Conservation (phyloP, 148 eudicot genomes). For the Amaranthus cruentus region DNA sequence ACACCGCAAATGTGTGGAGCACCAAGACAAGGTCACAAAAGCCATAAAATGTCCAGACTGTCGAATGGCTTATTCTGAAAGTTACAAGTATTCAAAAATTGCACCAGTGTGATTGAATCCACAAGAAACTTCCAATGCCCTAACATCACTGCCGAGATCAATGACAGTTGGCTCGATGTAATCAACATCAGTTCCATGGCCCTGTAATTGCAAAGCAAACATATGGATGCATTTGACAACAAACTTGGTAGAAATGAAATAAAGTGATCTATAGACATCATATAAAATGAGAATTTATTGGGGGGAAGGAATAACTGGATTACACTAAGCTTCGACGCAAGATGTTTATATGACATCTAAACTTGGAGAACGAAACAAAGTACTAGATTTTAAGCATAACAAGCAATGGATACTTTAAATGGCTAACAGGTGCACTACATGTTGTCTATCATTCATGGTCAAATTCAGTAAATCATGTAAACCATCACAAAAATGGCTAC, state of each 20-base stretch:
- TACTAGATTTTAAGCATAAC: not conserved
- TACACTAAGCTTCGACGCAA: not conserved
- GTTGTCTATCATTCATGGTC: not conserved
- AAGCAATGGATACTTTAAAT: not conserved
- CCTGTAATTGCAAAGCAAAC: constrained; percentile 35
- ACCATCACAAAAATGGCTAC: not conserved
- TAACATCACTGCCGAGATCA: constrained; percentile 53
- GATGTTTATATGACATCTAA: not conserved
- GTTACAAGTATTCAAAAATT: constrained; percentile 37
- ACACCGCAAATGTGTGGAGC: not conserved
- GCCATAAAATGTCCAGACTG: constrained; percentile 5
- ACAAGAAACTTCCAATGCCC: constrained; percentile 75
- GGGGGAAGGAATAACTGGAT: not conserved
- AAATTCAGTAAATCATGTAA: not conserved
- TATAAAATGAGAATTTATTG: not conserved
- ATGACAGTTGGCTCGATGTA: constrained; percentile 52
- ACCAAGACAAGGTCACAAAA: constrained; percentile 9
- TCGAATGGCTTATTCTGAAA: constrained; percentile 1
- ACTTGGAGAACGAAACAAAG: not conserved
- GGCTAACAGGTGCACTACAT: not conserved
- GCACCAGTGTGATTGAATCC: constrained; percentile 97
- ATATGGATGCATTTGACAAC: not conserved
- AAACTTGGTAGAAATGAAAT: not conserved
- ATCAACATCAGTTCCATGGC: constrained; percentile 84
- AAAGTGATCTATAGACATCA: not conserved